Evolutionary conservation across 208 protist genomes (phyloP), one percentile per base, ranked within the genome.

Genomic region (Leptomonas pyrrhocoris): DNA sequence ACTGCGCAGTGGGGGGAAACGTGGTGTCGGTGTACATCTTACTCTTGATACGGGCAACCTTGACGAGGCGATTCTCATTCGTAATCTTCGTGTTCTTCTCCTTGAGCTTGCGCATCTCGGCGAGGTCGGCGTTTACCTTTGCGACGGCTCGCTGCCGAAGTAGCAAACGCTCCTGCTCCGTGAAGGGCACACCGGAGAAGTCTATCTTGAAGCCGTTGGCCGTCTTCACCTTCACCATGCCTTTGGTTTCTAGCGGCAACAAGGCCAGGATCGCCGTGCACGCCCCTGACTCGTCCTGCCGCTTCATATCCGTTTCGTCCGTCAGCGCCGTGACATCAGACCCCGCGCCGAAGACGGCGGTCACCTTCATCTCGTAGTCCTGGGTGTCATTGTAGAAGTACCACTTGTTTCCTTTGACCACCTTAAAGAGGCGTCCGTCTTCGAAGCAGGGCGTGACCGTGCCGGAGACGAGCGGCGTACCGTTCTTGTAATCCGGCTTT

Each of bases 351-450:
- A 93, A 94, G 23, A 60, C 54, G 25, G 79, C 78, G 21, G 59
- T 71, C 46, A 93, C 83, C 45, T 45, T 43, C 80, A 95, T 91
- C 54, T 92, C 55, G 59, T 81, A 93, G 50, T 83, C 74, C 59
- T 79, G 80, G 23, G 90, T 95, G 73, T 95, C 90, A 50, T 95
- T 95, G 75, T 92, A 93, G 53, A 90, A 86, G 73, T 83, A 84
- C 86, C 86, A 93, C 53, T 73, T 86, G 21, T 79, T 63, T 21
- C 82, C 75, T 45, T 84, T 74, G 8, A 86, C 70, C 54, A 94
- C 75, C 50, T 85, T 80, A 72, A 83, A 94, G 54, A 91, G 72
- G 36, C 72, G 72, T 18, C 85, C 85, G 19, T 80, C 66, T n/a
- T 83, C 54, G 64, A 93, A 93, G 67, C 81, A 88, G 16, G 76